Conservation (phyloP, 2,329 filamentous ascomycete species). For the Penicillium hordei region DNA sequence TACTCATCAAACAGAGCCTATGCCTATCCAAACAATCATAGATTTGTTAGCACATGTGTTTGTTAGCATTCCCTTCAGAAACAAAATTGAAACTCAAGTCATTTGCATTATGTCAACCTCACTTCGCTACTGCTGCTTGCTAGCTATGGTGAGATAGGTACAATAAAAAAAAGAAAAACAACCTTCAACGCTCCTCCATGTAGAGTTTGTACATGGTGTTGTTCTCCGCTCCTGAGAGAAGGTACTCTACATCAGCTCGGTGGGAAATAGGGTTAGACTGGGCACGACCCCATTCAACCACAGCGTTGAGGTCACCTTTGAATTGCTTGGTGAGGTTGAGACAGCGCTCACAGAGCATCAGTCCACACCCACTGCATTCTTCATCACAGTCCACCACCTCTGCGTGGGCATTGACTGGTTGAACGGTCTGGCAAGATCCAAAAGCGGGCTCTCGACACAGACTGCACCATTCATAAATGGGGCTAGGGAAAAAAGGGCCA, state of each 20-base stretch:
- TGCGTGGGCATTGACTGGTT: constrained; percentile 4
- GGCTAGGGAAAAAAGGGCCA: background rate
- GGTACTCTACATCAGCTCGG: constrained; percentile 14
- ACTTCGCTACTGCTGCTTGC: background rate
- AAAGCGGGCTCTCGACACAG: constrained; percentile 44
- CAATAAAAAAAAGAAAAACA: background rate
- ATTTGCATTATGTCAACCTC: background rate
- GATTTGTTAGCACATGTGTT: background rate
- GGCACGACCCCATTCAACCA: background rate
- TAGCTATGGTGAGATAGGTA: background rate
- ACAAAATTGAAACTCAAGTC: background rate
- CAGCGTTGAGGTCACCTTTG: constrained; percentile 21
- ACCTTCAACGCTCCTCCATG: background rate
- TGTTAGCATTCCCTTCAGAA: background rate
- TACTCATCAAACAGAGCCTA: background rate
- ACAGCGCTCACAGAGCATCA: constrained; percentile 33
- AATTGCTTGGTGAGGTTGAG: constrained; percentile 11
- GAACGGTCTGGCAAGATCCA: constrained; percentile 32
- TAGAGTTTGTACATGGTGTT: constrained; percentile 1
- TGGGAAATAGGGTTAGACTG: background rate
- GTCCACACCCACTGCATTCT: constrained; percentile 26
- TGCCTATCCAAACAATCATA: background rate
- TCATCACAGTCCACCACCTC: background rate
- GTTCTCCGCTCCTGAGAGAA: background rate
- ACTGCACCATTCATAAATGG: constrained; percentile 39